Base-by-base conservation (phyloP, 225 moss, liverwort and hornwort genomes). In the Physcomitrium patens region DNA sequence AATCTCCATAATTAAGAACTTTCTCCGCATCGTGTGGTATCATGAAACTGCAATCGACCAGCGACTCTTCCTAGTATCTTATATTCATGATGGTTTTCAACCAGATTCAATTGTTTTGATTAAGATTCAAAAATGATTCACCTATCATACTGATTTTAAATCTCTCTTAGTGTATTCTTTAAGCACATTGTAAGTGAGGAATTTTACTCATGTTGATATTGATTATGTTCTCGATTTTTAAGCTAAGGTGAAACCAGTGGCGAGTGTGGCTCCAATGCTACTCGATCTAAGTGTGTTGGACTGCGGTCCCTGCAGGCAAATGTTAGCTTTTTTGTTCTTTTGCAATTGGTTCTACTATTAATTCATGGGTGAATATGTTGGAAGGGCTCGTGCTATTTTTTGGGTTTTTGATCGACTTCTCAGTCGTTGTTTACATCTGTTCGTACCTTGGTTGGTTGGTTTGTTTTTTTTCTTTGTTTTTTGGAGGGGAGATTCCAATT, bases 231-330 rank as follows among this genome's bases (percentile, higher is more conserved):
- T 99, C 70, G 97, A 84, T 79, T 87, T 71, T 79, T 77, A 87
- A 67, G 84, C 73, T 24, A 81, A 99, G 50, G 85, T 86, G 69
- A 85, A 94, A 46, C 91, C 90, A 28, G 91, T 88, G 66, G 90
- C 89, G 56, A 93, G 89, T 52, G 94, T 99, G 67, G 80, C 90
- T 80, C 97, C 97, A 67, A 84, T 94, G 78, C 80, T 94, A 68
- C 91, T 99, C 56, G 94, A 94, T 80, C 68, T 37, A 37, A 93
- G 7, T 94, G 93, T 78, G 97, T 99, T 37, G 79, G 94, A 83
- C 89, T 99, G 48, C 83, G 94, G 26, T 89, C 91, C 62, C 91
- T 94, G 69, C 97, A 97, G 94, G 96, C 88, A 79, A 83, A 82
- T 81, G 69, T 70, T 56, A 62, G 5, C 49, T 23, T 56, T 24